Evolutionary conservation across 1,284 basidiomycete species (phyloP).

Genomic region (Golubevia sp.): DNA sequence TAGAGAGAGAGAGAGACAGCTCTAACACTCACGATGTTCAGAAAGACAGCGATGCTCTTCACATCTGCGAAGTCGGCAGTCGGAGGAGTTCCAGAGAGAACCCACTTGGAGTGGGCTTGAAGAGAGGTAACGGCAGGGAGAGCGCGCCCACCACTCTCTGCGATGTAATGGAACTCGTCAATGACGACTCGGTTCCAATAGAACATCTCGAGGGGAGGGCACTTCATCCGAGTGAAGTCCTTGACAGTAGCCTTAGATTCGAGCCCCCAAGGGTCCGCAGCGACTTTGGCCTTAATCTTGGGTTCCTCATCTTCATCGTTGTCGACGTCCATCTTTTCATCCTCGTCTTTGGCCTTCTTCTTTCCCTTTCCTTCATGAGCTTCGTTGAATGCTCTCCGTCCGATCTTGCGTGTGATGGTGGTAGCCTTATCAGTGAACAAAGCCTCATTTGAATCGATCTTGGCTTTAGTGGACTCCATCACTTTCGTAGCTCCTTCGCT

Average conservation of each 20-base stretch:
- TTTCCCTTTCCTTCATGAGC: constrained; percentile 9
- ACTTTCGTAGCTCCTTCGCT: constrained; percentile 9
- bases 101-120: constrained; percentile 35
- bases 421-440: constrained; percentile 30
- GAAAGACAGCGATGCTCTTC: constrained; percentile 42
- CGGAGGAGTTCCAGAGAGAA: constrained; percentile 44
- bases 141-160: constrained; percentile 32
- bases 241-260: constrained; percentile 11
- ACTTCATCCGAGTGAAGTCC: constrained; percentile 32
- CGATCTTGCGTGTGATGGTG: constrained; percentile 27
- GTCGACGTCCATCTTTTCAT: background rate
- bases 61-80: constrained; percentile 46
- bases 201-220: constrained; percentile 40
- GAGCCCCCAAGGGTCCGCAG: constrained; percentile 34
- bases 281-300: constrained; percentile 18
- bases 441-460: constrained; percentile 28
- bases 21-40: no score
- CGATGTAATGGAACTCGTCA: constrained; percentile 51
- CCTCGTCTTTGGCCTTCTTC: constrained; percentile 11
- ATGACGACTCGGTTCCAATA: constrained; percentile 42
- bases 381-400: constrained; percentile 8
- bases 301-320: constrained; percentile 18
- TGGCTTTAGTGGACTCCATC: constrained; percentile 12
- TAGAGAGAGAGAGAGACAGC: no score
- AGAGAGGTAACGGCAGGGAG: constrained; percentile 34